These are phyloP conservation scores for Trametes hirsuta DNA, from an alignment of 1,284 basidiomycete genomes.

Conservation along the genomic window DNA sequence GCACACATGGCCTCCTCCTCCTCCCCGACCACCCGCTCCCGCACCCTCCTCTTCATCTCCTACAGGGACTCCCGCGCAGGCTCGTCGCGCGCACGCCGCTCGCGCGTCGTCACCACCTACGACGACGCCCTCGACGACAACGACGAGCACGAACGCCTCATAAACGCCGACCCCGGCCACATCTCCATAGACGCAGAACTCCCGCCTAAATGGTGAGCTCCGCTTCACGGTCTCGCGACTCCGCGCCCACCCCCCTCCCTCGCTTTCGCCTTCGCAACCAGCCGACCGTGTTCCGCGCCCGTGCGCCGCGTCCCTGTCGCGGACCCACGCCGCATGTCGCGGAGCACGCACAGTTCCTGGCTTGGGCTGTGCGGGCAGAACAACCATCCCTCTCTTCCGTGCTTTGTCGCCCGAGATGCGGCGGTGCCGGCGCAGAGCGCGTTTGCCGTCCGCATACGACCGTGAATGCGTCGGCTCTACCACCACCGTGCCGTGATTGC, in stretches of 20 bases:
- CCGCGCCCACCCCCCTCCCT: background rate
- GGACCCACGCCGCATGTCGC: background rate
- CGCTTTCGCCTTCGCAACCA: background rate
- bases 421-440: too few species aligned
- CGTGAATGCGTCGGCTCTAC: too few species aligned
- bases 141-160: slow-evolving; percentile 78
- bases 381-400: too few species aligned
- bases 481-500: too few species aligned
- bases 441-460: too few species aligned
- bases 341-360: background rate
- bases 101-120: slow-evolving; percentile 39
- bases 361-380: too few species aligned
- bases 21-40: slow-evolving; percentile 72
- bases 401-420: too few species aligned
- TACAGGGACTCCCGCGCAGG: slow-evolving; percentile 83
- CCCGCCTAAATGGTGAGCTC: slow-evolving; percentile 39
- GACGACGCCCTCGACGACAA: slow-evolving; percentile 45
- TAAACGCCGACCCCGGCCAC: slow-evolving; percentile 49
- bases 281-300: background rate
- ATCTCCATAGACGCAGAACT: slow-evolving; percentile 59
- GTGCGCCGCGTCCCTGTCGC: background rate
- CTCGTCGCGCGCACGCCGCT: slow-evolving; percentile 49
- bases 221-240: slow-evolving; percentile 2
- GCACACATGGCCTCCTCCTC: slow-evolving; percentile 35
- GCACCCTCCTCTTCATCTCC: slow-evolving; percentile 94